Percentiles rank a stretch among this genome's conserved stretches.
These are phyloP conservation scores for Leucogyrophana mollusca DNA, from an alignment of 768 basidiomycete genomes.

Conservation along the genomic window DNA sequence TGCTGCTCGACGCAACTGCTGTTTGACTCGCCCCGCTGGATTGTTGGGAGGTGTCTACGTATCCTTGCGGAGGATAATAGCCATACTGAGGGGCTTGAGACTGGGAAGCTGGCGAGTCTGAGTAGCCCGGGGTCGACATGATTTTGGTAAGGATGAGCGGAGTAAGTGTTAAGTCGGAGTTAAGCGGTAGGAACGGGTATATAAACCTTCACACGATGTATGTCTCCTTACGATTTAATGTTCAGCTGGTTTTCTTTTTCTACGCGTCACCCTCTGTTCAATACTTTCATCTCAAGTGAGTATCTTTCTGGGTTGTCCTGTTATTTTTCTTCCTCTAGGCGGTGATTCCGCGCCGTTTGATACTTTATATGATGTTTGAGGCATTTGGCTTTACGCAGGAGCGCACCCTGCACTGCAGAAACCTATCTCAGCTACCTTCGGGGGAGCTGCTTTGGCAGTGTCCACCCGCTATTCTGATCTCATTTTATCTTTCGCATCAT, in stretches of 20 bases:
- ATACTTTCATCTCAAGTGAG: constrained; percentile 24
- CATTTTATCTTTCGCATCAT: constrained; percentile 25
- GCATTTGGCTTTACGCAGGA: constrained; percentile 89
- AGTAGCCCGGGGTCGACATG: constrained; percentile 31
- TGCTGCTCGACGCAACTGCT: constrained; percentile 13
- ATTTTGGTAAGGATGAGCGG: constrained; percentile 21
- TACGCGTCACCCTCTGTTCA: constrained; percentile 2
- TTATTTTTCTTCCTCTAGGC: constrained; percentile 1
- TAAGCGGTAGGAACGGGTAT: constrained; percentile 17
- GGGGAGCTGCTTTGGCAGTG: constrained; percentile 44
- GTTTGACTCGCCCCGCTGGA: constrained; percentile 16
- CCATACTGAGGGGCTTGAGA: constrained; percentile 20
- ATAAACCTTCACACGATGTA: constrained; percentile 11
- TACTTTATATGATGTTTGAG: constrained; percentile 76
- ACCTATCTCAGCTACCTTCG: constrained; percentile 91
- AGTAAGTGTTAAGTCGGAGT: constrained; percentile 27
- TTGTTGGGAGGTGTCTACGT: constrained; percentile 20
- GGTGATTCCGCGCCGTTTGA: not conserved
- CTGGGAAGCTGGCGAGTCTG: constrained; percentile 32
- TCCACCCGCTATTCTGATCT: constrained; percentile 44
- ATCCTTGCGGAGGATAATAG: constrained; percentile 11
- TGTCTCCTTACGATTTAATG: not conserved
- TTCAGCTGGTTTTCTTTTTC: constrained; percentile 25
- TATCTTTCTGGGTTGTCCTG: constrained; percentile 1
- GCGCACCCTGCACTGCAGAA: constrained; percentile 72